Percentiles rank a stretch among this genome's conserved stretches.
phyloP scores from a whole-genome alignment of 129 eudicot species.

The Cynara cardunculus region DNA sequence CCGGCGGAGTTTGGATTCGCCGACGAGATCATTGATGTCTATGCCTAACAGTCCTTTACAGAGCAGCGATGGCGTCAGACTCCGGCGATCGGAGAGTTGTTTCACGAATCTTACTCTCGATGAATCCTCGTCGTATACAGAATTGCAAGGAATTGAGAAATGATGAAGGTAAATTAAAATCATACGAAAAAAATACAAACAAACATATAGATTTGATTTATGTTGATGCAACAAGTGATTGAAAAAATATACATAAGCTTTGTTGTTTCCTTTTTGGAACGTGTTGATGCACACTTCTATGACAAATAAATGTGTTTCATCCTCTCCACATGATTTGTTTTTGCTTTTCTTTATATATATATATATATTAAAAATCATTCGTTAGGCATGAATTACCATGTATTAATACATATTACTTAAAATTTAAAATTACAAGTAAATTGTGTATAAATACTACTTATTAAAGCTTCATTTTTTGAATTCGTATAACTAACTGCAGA shows the following conservation, averaged over 20 bases:
- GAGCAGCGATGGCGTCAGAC: not conserved
- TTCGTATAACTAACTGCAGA: too few relatives aligned
- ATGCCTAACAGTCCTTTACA: constrained; percentile 26
- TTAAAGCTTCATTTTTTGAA: too few relatives aligned
- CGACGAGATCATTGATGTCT: constrained; percentile 28
- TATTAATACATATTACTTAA: too few relatives aligned
- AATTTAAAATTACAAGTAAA: too few relatives aligned
- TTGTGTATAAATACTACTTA: too few relatives aligned
- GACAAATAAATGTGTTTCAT: not conserved
- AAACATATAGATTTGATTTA: constrained; percentile 1
- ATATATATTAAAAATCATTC: too few relatives aligned
- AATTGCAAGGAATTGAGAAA: constrained; percentile 19
- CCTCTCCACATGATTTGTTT: too few relatives aligned
- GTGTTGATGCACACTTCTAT: not conserved
- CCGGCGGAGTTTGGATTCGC: constrained; percentile 64
- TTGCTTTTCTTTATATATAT: too few relatives aligned
- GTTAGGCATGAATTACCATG: too few relatives aligned
- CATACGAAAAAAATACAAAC: not conserved
- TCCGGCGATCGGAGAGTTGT: constrained; percentile 21
- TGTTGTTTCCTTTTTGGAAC: not conserved
- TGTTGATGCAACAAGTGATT: not conserved
- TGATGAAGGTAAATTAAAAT: not conserved
- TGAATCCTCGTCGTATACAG: constrained; percentile 9
- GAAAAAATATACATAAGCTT: not conserved
- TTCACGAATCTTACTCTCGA: not conserved